Percentiles rank a stretch among this genome's conserved stretches.
These are phyloP conservation scores for Mycosphaerella sp. DNA, from an alignment of 2,329 filamentous ascomycete species.

Conservation along the genomic window DNA sequence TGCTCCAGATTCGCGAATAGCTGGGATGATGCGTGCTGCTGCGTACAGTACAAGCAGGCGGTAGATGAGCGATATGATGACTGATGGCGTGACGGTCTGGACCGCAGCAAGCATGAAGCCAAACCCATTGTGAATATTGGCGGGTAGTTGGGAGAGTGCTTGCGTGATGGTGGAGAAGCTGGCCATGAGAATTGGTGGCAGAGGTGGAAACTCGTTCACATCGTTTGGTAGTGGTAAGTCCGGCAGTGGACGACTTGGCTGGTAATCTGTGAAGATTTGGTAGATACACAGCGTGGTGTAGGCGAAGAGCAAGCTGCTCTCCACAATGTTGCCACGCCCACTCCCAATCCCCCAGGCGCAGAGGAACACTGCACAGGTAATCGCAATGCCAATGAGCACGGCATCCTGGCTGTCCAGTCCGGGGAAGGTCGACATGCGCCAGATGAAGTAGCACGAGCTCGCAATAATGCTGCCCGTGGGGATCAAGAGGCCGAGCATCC, in stretches of 20 bases:
- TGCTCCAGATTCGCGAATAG: conserved; percentile 79
- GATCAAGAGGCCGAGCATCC: conserved; percentile 89
- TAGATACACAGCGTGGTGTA: conserved; percentile 99
- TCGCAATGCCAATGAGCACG: conserved; percentile 82
- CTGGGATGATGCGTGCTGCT: conserved; percentile 90
- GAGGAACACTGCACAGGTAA: conserved; percentile 87
- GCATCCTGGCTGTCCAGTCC: conserved; percentile 90
- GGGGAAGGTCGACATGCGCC: conserved; percentile 89
- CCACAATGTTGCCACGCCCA: conserved; percentile 87
- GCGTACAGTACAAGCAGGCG: conserved; percentile 93
- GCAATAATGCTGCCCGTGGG: conserved; percentile 87
- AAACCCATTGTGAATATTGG: conserved; percentile 73
- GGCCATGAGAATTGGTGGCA: conserved; percentile 96
- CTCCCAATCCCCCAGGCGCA: conserved; percentile 92
- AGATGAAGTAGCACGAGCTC: conserved; percentile 91
- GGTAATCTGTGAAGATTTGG: conserved; percentile 98
- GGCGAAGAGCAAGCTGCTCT: conserved; percentile 90
- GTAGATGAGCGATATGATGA: conserved; percentile 91
- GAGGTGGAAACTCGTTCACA: conserved; percentile 76
- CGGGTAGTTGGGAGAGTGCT: conserved; percentile 74
- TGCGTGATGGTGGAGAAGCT: conserved; percentile 90
- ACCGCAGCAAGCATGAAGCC: conserved; percentile 86
- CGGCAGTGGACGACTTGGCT: conserved; percentile 56
- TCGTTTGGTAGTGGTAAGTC: conserved; percentile 52
- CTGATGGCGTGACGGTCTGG: conserved; percentile 90